These are phyloP conservation scores for Podospora didyma DNA, from an alignment of 495 filamentous ascomycete species.

Conservation along the genomic window DNA sequence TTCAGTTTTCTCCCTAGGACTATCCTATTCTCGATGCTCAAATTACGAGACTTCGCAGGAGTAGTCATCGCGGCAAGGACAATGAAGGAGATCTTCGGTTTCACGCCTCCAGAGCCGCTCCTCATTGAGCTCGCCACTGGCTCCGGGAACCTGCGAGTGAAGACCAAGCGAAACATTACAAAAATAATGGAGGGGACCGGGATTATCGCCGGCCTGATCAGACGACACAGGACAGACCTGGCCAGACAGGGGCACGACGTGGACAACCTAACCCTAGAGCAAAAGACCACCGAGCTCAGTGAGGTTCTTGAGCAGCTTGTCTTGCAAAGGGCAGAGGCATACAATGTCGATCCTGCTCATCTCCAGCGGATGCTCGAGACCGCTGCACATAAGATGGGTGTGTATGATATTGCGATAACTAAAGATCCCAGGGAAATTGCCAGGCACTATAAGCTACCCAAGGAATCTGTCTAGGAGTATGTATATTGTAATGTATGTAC, in stretches of 20 bases:
- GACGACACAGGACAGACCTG: constrained; percentile 13
- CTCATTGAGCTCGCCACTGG: constrained; percentile 39
- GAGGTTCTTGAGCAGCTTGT: constrained; percentile 27
- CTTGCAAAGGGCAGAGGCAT: constrained; percentile 40
- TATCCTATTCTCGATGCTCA: constrained; percentile 43
- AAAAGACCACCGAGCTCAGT: constrained; percentile 21
- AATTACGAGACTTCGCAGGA: constrained; percentile 43
- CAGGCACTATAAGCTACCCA: constrained; percentile 15
- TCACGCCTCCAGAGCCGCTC: constrained; percentile 38
- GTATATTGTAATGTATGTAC: neutral
- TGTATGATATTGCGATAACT: constrained; percentile 32
- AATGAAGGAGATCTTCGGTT: constrained; percentile 51
- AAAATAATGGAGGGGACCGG: constrained; percentile 30
- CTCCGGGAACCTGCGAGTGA: constrained; percentile 30
- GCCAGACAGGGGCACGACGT: constrained; percentile 14
- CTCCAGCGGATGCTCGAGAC: constrained; percentile 32
- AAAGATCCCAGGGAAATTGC: constrained; percentile 17
- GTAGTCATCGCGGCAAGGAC: constrained; percentile 58
- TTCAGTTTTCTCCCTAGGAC: constrained; percentile 36
- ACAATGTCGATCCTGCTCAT: constrained; percentile 33
- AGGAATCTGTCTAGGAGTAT: neutral
- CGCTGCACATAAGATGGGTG: constrained; percentile 55
- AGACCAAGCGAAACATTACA: constrained; percentile 28
- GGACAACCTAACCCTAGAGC: constrained; percentile 17
- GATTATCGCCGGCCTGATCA: constrained; percentile 28